A percentile compares a stretch with the other conserved stretches of the same genome.
Evolutionary conservation across 108 stramenopile species (phyloP).

Genomic region (Skeletonema costatum): DNA sequence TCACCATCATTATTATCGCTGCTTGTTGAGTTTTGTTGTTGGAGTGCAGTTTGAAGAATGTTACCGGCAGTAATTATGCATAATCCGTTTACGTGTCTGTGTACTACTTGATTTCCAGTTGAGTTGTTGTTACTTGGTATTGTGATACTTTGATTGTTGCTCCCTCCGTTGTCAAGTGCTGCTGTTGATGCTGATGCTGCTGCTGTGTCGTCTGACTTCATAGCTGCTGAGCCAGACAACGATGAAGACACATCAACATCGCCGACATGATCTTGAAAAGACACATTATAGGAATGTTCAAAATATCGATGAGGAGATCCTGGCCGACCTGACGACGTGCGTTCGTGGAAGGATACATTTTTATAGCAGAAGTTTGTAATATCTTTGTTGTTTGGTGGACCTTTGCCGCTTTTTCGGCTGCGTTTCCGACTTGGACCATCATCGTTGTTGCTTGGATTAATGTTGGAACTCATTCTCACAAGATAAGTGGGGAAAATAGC

Average conservation of each 20-base stretch:
- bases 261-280: background rate
- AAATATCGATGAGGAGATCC: constrained; percentile 51
- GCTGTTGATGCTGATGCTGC: background rate
- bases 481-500: too few relatives aligned
- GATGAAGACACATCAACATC: background rate
- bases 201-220: background rate
- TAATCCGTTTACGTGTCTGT: constrained; percentile 73
- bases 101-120: constrained; percentile 49
- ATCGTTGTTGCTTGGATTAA: background rate
- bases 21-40: background rate
- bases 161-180: background rate
- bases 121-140: background rate
- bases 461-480: background rate
- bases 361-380: background rate
- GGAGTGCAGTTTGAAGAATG: background rate
- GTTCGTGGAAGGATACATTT: constrained; percentile 6
- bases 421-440: background rate
- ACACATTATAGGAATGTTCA: constrained; percentile 31
- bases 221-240: background rate
- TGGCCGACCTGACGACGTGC: constrained; percentile 30
- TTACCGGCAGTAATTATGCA: constrained; percentile 75
- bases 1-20: background rate
- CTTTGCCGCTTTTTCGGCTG: background rate
- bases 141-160: background rate
- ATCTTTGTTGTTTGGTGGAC: background rate